Evolutionary conservation across 352 stramenopile genomes (phyloP).

Genomic region (Thalassiosira allenii): DNA sequence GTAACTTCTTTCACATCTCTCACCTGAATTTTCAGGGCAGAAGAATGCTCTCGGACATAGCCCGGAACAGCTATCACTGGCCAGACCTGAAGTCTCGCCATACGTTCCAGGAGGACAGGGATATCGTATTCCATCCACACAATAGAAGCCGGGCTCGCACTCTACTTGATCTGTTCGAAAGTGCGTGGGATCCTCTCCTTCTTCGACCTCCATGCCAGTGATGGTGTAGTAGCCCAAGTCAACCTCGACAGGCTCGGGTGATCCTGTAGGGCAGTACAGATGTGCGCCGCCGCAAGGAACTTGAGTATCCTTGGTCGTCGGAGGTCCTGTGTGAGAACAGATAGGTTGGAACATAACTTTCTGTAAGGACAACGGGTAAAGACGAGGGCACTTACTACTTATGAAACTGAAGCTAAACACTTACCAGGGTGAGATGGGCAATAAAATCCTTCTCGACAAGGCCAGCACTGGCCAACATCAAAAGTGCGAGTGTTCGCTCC

Average conservation of each 20-base stretch:
- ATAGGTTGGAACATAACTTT: too few species aligned
- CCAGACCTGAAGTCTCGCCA: slow-evolving; percentile 28
- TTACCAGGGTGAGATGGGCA: slow-evolving; percentile 55
- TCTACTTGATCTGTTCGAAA: slow-evolving; percentile 44
- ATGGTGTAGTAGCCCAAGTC: slow-evolving; percentile 57
- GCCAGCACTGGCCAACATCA: slow-evolving; percentile 34
- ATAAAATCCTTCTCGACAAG: slow-evolving; percentile 45
- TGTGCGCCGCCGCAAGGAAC: slow-evolving; percentile 37
- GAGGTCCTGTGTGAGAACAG: too few species aligned
- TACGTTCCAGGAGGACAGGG: slow-evolving; percentile 45
- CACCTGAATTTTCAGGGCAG: slow-evolving; percentile 57
- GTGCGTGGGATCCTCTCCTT: slow-evolving; percentile 14
- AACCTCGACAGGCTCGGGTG: slow-evolving; percentile 36
- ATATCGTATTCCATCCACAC: slow-evolving; percentile 24
- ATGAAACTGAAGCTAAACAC: too few species aligned
- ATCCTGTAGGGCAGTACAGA: slow-evolving; percentile 44
- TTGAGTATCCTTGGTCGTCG: slow-evolving; percentile 42
- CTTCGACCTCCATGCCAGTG: slow-evolving; percentile 21
- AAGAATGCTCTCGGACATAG: slow-evolving; percentile 48
- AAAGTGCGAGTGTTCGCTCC: slow-evolving; percentile 29
- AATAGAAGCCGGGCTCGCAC: slow-evolving; percentile 42
- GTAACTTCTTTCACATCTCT: too few species aligned
- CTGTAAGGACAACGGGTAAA: too few species aligned
- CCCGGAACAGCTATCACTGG: slow-evolving; percentile 28
- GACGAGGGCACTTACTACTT: too few species aligned